These are phyloP conservation scores for Aspergillus baeticus DNA, from an alignment of 495 filamentous ascomycete genomes.

Conservation along the genomic window DNA sequence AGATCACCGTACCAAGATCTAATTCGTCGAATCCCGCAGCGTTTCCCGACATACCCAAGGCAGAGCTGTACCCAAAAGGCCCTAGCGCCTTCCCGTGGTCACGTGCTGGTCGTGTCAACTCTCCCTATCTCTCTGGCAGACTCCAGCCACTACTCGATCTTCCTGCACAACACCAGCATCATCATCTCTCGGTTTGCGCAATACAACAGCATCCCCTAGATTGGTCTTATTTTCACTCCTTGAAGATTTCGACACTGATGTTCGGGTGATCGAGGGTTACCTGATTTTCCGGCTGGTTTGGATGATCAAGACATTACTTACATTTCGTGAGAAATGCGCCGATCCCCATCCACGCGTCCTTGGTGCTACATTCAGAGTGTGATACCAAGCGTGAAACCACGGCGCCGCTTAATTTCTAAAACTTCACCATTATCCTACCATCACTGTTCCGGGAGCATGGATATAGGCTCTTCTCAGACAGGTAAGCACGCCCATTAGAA, in stretches of 20 bases:
- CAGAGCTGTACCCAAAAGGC: neutral
- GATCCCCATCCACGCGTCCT: slow-evolving; percentile 15
- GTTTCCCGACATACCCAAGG: neutral
- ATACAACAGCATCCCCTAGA: too few species aligned
- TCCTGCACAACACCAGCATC: too few species aligned
- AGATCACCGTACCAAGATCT: neutral
- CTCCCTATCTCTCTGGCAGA: too few species aligned
- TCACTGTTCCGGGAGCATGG: slow-evolving; percentile 3
- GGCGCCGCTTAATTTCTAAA: slow-evolving; percentile 16
- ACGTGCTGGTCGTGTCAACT: too few species aligned
- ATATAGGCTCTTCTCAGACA: slow-evolving; percentile 14
- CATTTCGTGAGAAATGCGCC: slow-evolving; percentile 18
- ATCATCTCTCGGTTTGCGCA: too few species aligned
- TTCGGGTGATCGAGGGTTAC: too few species aligned
- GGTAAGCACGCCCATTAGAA: slow-evolving; percentile 18
- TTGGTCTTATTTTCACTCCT: too few species aligned
- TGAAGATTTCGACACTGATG: too few species aligned
- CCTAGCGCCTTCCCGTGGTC: too few species aligned
- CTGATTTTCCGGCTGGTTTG: too few species aligned
- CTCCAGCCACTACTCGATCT: too few species aligned
- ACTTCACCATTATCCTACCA: slow-evolving; percentile 3
- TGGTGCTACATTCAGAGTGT: slow-evolving; percentile 12
- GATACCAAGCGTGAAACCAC: slow-evolving; percentile 8
- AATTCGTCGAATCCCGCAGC: neutral
- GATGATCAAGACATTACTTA: slow-evolving; percentile 1